Conservation (phyloP, 2,329 filamentous ascomycete species). For the Clonostachys rhizophaga region DNA sequence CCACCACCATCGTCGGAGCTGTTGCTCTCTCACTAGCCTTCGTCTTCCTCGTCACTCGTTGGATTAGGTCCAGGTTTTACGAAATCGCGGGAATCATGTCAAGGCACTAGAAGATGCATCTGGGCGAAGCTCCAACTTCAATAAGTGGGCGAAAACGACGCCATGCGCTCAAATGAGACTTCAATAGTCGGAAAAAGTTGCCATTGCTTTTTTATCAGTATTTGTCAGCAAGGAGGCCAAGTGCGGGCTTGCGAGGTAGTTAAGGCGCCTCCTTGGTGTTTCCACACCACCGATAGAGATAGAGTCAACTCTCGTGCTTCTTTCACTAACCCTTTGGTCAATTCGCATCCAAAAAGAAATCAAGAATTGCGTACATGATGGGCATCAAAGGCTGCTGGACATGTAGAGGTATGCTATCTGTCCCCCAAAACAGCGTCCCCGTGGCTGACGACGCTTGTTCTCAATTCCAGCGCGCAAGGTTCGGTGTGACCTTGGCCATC, state of each 20-base stretch:
- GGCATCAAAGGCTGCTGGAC: not conserved
- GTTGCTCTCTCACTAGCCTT: no score
- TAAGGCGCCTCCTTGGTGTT: not conserved
- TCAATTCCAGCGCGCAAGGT: slow-evolving; percentile 2
- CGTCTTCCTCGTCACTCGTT: no score
- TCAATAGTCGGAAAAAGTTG: not conserved
- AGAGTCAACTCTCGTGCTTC: not conserved
- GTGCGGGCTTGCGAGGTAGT: not conserved
- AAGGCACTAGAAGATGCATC: no score
- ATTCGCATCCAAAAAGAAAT: not conserved
- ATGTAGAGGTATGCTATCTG: not conserved
- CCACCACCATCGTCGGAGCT: no score
- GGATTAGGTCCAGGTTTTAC: no score
- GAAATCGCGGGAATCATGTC: no score
- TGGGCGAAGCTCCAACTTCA: not conserved
- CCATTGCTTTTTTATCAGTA: not conserved
- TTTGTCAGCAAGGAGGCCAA: not conserved
- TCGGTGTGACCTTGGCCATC: slow-evolving; percentile 2
- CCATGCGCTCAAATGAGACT: not conserved
- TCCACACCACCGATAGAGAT: not conserved
- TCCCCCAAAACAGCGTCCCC: not conserved
- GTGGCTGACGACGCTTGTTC: not conserved
- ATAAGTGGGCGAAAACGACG: not conserved
- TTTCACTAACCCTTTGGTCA: not conserved
- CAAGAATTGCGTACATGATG: not conserved